Conservation (phyloP, 148 eudicot species). For the Fallopia convolvulus region DNA sequence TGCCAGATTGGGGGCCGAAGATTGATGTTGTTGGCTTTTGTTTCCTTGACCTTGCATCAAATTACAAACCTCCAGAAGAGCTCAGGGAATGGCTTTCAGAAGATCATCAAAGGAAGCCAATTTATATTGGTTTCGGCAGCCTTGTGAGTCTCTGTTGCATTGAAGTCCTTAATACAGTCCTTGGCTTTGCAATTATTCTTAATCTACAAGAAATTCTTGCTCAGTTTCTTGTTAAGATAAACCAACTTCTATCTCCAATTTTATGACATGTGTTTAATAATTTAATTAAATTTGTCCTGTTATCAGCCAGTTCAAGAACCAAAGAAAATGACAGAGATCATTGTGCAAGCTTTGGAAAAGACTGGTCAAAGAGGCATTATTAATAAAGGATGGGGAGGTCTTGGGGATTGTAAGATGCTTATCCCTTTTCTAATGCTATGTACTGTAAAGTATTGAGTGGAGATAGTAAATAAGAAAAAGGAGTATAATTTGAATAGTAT, state of each 20-base stretch:
- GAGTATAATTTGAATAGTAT: neutral
- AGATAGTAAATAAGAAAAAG: neutral
- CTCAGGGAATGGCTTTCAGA: constrained; percentile 61
- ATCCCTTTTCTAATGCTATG: neutral
- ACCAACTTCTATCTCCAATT: neutral
- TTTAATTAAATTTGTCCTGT: neutral
- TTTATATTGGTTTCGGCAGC: constrained; percentile 91
- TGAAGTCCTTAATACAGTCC: neutral
- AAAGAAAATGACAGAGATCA: constrained; percentile 63
- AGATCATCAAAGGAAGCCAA: constrained; percentile 52
- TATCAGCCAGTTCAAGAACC: constrained; percentile 85
- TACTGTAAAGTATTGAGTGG: neutral
- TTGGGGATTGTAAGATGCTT: constrained; percentile 69
- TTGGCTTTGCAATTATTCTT: neutral
- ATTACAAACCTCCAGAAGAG: constrained; percentile 69
- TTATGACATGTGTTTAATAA: neutral
- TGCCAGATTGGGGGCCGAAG: constrained; percentile 88
- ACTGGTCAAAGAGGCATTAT: constrained; percentile 89
- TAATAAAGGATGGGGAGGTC: constrained; percentile 97
- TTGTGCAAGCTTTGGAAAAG: constrained; percentile 62
- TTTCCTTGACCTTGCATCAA: constrained; percentile 85
- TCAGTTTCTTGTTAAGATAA: neutral
- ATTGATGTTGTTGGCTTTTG: constrained; percentile 93
- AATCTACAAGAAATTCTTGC: neutral
- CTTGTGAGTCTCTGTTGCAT: constrained; percentile 48